These are phyloP conservation scores for Zymoseptoria passerinii DNA, from an alignment of 2,329 filamentous ascomycete genomes.

Conservation along the genomic window DNA sequence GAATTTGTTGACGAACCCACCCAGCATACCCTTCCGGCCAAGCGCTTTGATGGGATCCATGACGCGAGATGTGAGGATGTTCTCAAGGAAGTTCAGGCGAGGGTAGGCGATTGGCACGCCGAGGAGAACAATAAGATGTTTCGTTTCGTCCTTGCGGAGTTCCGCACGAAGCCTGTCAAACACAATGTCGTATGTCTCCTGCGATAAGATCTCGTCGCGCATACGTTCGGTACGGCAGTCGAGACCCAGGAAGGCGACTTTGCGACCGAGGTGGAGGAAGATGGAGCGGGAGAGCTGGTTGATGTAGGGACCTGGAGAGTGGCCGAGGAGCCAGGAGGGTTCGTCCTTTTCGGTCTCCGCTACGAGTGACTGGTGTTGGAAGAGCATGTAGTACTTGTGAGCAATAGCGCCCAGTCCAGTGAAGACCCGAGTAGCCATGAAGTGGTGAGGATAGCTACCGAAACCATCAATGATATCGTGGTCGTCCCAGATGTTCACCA, in stretches of 20 bases:
- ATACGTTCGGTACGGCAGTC: conserved; percentile 89
- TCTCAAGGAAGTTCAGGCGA: conserved; percentile 51
- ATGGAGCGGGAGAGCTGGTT: conserved; percentile 74
- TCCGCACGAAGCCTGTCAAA: conserved; percentile 80
- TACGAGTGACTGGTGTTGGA: conserved; percentile 85
- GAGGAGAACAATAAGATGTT: conserved; percentile 80
- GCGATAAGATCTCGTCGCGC: conserved; percentile 68
- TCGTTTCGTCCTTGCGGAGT: conserved; percentile 72
- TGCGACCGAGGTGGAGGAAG: conserved; percentile 73
- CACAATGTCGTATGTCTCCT: conserved; percentile 75
- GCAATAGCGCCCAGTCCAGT: conserved; percentile 81
- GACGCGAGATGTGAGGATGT: conserved; percentile 67
- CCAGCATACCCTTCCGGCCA: conserved; percentile 71
- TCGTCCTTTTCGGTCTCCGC: conserved; percentile 76
- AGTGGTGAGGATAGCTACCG: conserved; percentile 83
- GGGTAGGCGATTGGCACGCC: conserved; percentile 55
- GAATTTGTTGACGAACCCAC: conserved; percentile 74
- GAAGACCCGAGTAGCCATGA: conserved; percentile 80
- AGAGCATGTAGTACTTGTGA: conserved; percentile 98
- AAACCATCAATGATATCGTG: conserved; percentile 67
- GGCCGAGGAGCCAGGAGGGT: conserved; percentile 83
- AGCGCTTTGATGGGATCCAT: conserved; percentile 88
- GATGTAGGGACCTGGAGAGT: conserved; percentile 79
- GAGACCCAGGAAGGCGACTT: conserved; percentile 73
- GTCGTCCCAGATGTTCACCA: conserved; percentile 97